Base-by-base conservation (phyloP, 2,329 filamentous ascomycete species). In the Ascochyta koolunga region DNA sequence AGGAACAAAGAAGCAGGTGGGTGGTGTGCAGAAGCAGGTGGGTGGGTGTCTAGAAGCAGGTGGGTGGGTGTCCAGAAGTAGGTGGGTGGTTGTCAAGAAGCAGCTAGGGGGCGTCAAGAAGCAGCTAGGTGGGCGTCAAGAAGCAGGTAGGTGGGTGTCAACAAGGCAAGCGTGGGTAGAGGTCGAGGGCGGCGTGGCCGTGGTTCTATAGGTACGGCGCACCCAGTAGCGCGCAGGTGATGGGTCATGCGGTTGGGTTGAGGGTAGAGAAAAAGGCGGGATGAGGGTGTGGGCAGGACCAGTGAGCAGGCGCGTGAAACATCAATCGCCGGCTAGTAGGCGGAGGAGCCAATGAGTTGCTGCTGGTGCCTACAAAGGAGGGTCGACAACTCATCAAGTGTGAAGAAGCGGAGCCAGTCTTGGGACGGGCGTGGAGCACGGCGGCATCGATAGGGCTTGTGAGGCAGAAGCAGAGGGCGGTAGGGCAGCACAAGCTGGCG, bases 361-460 rank as follows among this genome's bases (percentile, higher is more conserved):
- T 49, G 47, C 50, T 54, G 56, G 53, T 59, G 58, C 60, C 59
- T 58, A 61, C 64, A 66, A 64, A 66, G 58, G 65, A 55, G 65
- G 49, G 52, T 65, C 65, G 66, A 72, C 71, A 74, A 71, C 70
- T 72, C 71, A 74, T 73, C 71, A 72, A 65, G 52, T 55, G 46
- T 67, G 68, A 65, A 65, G 60, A 60, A 62, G 65, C 64, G 59
- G 62, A 65, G 60, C 62, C 63, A 61, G 45, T 64, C 54, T 54
- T 43, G 50, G 52, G 56, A 56, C 57, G 54, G 57, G 50, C 56
- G 53, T 53, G 44, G 50, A 53, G 53, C 57, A 62, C 67, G 56
- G 68, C 68, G 71, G 66, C 65, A 63, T 62, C 59, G 64, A 48
- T 60, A 41, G 48, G 45, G 59, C 44, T 35, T 11, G 21, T 35